Conservation (phyloP, 1,284 basidiomycete species). For the Melampsora larici-populina region DNA sequence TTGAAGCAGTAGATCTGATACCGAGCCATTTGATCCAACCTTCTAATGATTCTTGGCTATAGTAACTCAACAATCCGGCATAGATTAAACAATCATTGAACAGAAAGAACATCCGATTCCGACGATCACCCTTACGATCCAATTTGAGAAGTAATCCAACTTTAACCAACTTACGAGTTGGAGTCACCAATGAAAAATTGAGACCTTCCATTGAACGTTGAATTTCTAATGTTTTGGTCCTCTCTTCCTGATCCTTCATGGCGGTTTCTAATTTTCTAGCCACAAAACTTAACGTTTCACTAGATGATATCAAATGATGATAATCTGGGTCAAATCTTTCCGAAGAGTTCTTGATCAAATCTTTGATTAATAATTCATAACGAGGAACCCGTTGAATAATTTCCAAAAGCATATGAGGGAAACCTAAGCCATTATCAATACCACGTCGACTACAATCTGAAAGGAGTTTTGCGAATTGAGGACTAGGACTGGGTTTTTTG, state of each 20-base stretch:
- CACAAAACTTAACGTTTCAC: constrained; percentile 72
- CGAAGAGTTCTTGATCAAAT: constrained; percentile 67
- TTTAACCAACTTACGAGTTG: constrained; percentile 71
- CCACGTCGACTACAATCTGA: constrained; percentile 60
- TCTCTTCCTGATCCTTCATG: constrained; percentile 70
- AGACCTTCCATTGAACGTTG: constrained; percentile 71
- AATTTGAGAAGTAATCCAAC: constrained; percentile 58
- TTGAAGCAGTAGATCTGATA: not conserved
- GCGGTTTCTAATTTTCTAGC: constrained; percentile 72
- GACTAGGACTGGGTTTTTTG: constrained; percentile 57
- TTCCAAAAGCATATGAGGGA: constrained; percentile 78
- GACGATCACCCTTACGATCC: constrained; percentile 46
- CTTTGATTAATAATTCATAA: constrained; percentile 72
- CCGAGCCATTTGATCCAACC: constrained; percentile 15
- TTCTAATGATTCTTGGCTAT: constrained; percentile 26
- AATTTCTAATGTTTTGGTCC: constrained; percentile 67
- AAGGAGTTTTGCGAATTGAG: constrained; percentile 60
- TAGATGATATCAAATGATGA: constrained; percentile 61
- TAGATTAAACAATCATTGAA: constrained; percentile 77
- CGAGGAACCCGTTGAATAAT: constrained; percentile 81
- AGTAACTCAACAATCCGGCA: constrained; percentile 50
- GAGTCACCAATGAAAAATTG: constrained; percentile 69
- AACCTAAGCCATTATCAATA: constrained; percentile 67
- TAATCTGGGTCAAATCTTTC: constrained; percentile 64
- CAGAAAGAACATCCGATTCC: constrained; percentile 67